Base-by-base conservation (phyloP, 805 yeast genomes). In the Priceomyces castillae region DNA sequence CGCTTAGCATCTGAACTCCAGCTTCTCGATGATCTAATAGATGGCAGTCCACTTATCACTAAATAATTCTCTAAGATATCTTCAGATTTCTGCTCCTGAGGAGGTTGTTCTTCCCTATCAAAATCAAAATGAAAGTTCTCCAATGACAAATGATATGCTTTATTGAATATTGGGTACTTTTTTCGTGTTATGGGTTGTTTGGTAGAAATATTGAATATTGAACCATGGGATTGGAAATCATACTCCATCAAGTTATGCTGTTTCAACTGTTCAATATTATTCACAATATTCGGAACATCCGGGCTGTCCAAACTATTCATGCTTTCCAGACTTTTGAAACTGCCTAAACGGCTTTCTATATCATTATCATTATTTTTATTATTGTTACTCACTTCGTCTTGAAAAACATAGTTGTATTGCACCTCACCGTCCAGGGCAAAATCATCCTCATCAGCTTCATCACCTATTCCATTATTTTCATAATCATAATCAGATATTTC, bases 391-490 rank as follows among this genome's bases (percentile, higher is more conserved):
- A 10, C 40, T n/a, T 43, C 50, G 20, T 51, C 54, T 22, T 46
- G 51, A 39, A 54, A 49, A 12, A 51, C 16, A 12, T 41, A 37
- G 34, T 49, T 49, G 37, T 52, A 54, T 30, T 47, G 49, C 3
- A 46, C 47, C 23, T 51, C 45, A 5, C 12, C 41, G 18, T 39
- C 39, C 11, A 16, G 34, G 10, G 26, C 44, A 20, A 23, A 31
- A 7, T 49, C 42, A 15, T 40, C 39, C 22, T 48, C 46, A 34
- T 36, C 44, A 15, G 40, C 46, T 16, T 54, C 59, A 23, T 47
- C 52, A 14, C 58, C 68, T 40, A 65, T 43, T 1, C 76, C 75
- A 44, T 71, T 70, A 48, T 70, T 69, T 34, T 71, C 76, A 49
- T 59, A 71, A 44, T 71, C 76, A 40, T 71, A 71, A 46, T 66